Conservation (phyloP, 2,329 filamentous ascomycete genomes). For the Westerdykella sp. region DNA sequence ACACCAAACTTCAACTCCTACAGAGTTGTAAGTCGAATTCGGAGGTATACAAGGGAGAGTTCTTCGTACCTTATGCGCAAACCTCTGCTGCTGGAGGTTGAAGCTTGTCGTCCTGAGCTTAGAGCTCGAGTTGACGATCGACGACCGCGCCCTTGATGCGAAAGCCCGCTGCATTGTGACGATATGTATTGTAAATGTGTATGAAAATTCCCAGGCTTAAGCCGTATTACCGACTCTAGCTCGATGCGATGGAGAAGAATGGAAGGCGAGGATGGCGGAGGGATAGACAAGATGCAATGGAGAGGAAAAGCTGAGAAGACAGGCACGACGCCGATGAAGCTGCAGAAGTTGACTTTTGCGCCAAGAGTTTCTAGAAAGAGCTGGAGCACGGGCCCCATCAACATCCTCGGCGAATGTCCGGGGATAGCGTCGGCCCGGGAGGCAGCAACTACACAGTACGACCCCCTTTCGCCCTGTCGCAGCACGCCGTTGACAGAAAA, state of each 20-base stretch:
- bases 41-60: not conserved
- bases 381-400: not conserved
- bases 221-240: conserved; percentile 33
- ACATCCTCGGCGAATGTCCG: too few relatives aligned
- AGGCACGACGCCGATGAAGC: not conserved
- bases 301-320: conserved; percentile 7
- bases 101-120: conserved; percentile 50
- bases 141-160: conserved; percentile 71
- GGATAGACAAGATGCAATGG: conserved; percentile 13
- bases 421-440: too few relatives aligned
- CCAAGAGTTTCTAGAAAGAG: not conserved
- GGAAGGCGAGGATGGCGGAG: conserved; percentile 11
- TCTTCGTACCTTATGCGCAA: conserved; percentile 86
- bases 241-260: conserved; percentile 28
- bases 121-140: conserved; percentile 63
- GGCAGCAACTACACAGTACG: too few relatives aligned
- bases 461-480: too few relatives aligned
- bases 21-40: conserved; percentile 3
- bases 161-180: conserved; percentile 91
- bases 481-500: too few relatives aligned
- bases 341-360: not conserved
- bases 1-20: conserved; percentile 98
- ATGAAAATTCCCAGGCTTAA: conserved; percentile 18
- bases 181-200: conserved; percentile 13
- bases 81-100: conserved; percentile 82